Evolutionary conservation across 2,329 filamentous ascomycete species (phyloP).

Genomic region (Drechslerella stenobrocha): DNA sequence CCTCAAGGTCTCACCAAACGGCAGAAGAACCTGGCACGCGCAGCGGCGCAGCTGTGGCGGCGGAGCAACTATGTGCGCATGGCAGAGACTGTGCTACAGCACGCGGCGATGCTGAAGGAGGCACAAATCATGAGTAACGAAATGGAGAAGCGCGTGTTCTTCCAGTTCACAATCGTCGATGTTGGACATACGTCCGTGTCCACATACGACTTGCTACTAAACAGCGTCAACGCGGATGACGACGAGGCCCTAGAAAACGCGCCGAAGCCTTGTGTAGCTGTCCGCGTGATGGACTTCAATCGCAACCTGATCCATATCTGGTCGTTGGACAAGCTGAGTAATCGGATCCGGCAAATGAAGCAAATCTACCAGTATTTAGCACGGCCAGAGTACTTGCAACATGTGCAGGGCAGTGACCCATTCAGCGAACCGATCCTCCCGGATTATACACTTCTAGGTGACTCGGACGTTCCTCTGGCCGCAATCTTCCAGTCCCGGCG

Average conservation of each 20-base stretch:
- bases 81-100: slow-evolving; percentile 86
- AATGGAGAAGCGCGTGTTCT: slow-evolving; percentile 87
- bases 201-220: slow-evolving; percentile 94
- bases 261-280: slow-evolving; percentile 84
- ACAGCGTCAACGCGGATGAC: slow-evolving; percentile 80
- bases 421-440: slow-evolving; percentile 91
- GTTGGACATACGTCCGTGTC: slow-evolving; percentile 85
- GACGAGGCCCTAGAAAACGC: slow-evolving; percentile 79
- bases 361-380: slow-evolving; percentile 97
- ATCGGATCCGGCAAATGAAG: slow-evolving; percentile 86
- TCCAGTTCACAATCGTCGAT: slow-evolving; percentile 92
- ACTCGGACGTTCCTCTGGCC: slow-evolving; percentile 86
- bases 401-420: slow-evolving; percentile 88
- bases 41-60: slow-evolving; percentile 73
- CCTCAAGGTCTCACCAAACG: slow-evolving; percentile 63
- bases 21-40: slow-evolving; percentile 71
- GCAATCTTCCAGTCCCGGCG: slow-evolving; percentile 94
- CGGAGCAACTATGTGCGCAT: slow-evolving; percentile 86
- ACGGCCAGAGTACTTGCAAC: slow-evolving; percentile 89
- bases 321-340: slow-evolving; percentile 89
- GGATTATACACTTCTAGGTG: slow-evolving; percentile 87
- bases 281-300: slow-evolving; percentile 88
- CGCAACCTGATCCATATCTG: slow-evolving; percentile 84
- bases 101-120: slow-evolving; percentile 86
- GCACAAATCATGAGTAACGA: slow-evolving; percentile 98